Evolutionary conservation across 352 stramenopile species (phyloP), one percentile per base, ranked within the genome.

Genomic region (Phytophthora megakarya): DNA sequence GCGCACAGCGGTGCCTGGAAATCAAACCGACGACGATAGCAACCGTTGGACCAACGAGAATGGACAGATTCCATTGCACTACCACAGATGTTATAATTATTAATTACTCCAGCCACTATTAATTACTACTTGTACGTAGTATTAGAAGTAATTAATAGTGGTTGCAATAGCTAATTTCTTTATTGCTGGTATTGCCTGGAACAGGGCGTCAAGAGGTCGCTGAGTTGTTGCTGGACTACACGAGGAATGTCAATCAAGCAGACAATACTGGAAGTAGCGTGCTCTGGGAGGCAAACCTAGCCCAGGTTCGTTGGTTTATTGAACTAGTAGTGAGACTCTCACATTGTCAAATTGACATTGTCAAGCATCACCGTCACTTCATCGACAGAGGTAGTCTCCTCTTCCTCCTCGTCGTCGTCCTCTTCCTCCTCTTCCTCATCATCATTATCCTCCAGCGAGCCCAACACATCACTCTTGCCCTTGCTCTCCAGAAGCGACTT

Each of bases 391-490:
- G 67, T 54, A 47, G 67, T 45, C 16, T 71, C 71, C 2, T 88
- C 74, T 16, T 78, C 77, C 2, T 87, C 76, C 0, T 89, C 78
- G 0, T 87, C 76, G 0, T 81, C 74, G 0, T 85, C 76, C 0
- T 89, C 80, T 0, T 85, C 82, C 0, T 88, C 80, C 10, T 89
- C 85, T 42, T 82, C 83, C 12, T 95, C 88, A 30, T 93, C 86
- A 52, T 93, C 86, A 45, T 94, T 96, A 62, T 93, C 85, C 33
- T 95, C 86, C 12, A 94, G 55, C 15, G 83, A 92, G 2, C 84
- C 84, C 28, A 94, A 67, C 19, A 90, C 58, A 25, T 75, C 52
- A 54, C 63, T 67, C 68, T 90, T 93, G 32, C 73, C 67, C 60
- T 81, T 77, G 39, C 57, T 67, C 28, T 80, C 64, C 5, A 96